Evolutionary conservation across 208 protist genomes (phyloP).

Genomic region (Herpetomonas samuelpessoai): DNA sequence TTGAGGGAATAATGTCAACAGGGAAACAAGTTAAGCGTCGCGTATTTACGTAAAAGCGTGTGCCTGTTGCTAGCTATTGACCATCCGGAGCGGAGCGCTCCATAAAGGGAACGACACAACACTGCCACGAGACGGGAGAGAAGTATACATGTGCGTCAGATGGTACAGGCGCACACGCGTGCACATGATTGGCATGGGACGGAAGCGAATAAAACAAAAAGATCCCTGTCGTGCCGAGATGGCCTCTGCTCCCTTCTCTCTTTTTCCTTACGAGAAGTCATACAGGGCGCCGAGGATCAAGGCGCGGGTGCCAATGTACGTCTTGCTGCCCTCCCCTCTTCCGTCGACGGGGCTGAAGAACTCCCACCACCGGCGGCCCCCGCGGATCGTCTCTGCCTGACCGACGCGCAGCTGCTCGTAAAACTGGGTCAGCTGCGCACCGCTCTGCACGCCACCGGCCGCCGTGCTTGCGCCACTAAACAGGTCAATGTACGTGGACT

Average conservation of each 20-base stretch:
- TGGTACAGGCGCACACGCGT: too few relatives aligned
- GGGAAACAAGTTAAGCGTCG: too few relatives aligned
- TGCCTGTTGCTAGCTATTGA: too few relatives aligned
- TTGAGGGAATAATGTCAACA: too few relatives aligned
- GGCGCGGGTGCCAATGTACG: constrained; percentile 61
- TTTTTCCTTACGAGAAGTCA: constrained; percentile 37
- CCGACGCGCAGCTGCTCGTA: constrained; percentile 43
- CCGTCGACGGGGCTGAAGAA: constrained; percentile 70
- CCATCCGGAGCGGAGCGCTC: too few relatives aligned
- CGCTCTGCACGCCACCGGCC: constrained; percentile 3
- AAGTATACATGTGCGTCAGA: too few relatives aligned
- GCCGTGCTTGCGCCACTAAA: constrained; percentile 17
- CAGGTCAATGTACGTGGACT: constrained; percentile 50
- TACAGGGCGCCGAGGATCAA: constrained; percentile 54
- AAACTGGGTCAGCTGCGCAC: constrained; percentile 16
- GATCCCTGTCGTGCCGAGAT: too few relatives aligned
- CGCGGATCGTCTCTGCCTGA: constrained; percentile 41
- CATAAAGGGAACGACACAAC: too few relatives aligned
- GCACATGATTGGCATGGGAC: too few relatives aligned
- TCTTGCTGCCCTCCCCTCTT: constrained; percentile 63
- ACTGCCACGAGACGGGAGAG: too few relatives aligned
- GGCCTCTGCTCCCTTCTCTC: not conserved
- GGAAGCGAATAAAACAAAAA: too few relatives aligned
- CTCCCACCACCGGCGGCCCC: constrained; percentile 56
- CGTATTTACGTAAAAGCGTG: too few relatives aligned